Evolutionary conservation across 2,329 filamentous ascomycete genomes (phyloP).

Genomic region (Raffaelea deltoideospora): DNA sequence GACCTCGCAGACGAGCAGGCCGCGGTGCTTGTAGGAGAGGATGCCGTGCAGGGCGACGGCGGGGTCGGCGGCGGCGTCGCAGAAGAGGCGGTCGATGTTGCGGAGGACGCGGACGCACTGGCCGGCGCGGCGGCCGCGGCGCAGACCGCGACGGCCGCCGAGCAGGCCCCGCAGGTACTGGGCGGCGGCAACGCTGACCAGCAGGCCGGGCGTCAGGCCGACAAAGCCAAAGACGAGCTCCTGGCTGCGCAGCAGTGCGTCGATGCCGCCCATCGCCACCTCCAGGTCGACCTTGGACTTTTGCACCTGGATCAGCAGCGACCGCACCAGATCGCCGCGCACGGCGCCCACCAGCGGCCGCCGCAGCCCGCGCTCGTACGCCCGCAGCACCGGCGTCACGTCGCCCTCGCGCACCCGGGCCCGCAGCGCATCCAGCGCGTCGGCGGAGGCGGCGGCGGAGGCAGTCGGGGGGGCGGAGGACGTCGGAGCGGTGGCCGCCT

Average conservation of each 20-base stretch:
- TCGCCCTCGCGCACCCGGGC: conserved; percentile 80
- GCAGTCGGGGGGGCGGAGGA: not conserved
- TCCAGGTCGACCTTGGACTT: conserved; percentile 99
- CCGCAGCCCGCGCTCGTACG: conserved; percentile 79
- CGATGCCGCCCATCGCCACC: conserved; percentile 88
- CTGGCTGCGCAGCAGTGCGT: conserved; percentile 86
- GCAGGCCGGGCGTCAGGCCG: conserved; percentile 79
- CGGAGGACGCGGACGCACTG: conserved; percentile 65
- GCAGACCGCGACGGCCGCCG: conserved; percentile 54
- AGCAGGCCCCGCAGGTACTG: conserved; percentile 58
- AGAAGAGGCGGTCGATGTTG: conserved; percentile 73
- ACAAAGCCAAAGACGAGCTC: conserved; percentile 97
- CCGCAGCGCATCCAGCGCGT: conserved; percentile 59
- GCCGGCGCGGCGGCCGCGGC: conserved; percentile 48
- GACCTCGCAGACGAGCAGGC: conserved; percentile 76
- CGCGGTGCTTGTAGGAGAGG: conserved; percentile 83
- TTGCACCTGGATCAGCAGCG: conserved; percentile 88
- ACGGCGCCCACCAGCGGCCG: conserved; percentile 71
- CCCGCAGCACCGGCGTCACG: conserved; percentile 76
- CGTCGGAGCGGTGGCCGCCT: conserved; percentile 14
- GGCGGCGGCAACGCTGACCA: conserved; percentile 63
- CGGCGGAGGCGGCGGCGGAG: conserved; percentile 40
- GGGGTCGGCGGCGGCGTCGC: conserved; percentile 34
- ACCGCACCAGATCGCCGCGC: conserved; percentile 73
- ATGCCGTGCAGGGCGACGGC: conserved; percentile 58